Percentiles rank a stretch among this genome's conserved stretches.
These are phyloP conservation scores for Kodamaea plutei DNA, from an alignment of 1,139 yeast species.

Conservation along the genomic window DNA sequence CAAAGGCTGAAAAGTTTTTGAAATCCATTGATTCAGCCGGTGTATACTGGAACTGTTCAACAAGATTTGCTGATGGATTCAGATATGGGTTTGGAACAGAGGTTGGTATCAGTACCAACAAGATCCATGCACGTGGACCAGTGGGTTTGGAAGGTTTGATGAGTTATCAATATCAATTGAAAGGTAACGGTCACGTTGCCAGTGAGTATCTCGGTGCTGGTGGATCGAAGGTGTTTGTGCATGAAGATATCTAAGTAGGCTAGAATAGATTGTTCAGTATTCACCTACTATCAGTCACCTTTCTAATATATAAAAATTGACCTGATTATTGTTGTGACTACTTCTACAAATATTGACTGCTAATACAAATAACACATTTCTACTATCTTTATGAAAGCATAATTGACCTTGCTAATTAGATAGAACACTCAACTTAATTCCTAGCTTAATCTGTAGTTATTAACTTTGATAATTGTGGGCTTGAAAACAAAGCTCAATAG, in stretches of 20 bases:
- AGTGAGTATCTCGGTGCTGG: constrained; percentile 93
- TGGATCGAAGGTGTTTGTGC: constrained; percentile 75
- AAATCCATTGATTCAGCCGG: constrained; percentile 93
- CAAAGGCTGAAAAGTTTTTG: constrained; percentile 68
- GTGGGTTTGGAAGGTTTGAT: constrained; percentile 96
- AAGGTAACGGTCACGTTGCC: constrained; percentile 90
- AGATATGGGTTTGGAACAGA: constrained; percentile 98
- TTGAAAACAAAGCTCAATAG: no score
- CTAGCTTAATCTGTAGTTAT: no score
- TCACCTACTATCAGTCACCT: no score
- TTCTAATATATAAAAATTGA: no score
- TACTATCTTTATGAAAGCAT: no score
- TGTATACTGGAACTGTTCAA: constrained; percentile 97
- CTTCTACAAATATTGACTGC: no score
- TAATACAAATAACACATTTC: no score
- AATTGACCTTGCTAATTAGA: no score
- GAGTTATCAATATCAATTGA: constrained; percentile 88
- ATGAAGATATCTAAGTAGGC: constrained; percentile 49
- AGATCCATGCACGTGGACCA: constrained; percentile 97
- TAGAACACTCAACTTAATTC: no score
- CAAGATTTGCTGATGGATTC: constrained; percentile 97
- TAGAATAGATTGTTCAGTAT: no score
- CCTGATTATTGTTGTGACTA: no score
- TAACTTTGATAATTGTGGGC: no score
- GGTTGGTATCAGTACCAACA: constrained; percentile 95